Evolutionary conservation across 306 rosid genomes (phyloP).

Genomic region (Heteromeles arbutifolia): DNA sequence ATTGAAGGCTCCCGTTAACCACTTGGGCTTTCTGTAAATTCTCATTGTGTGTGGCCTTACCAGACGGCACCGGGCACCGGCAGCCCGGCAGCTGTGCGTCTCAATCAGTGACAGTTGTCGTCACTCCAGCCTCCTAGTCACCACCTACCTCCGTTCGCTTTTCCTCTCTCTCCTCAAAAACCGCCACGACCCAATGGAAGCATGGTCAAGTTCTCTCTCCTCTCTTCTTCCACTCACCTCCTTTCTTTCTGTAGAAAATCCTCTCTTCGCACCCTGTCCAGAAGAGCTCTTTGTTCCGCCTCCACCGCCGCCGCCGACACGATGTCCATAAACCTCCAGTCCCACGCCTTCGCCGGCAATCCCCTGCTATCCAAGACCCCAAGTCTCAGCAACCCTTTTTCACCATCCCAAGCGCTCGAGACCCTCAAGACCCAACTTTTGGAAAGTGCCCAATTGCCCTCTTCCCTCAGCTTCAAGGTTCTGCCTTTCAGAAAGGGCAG

Average conservation of each 20-base stretch:
- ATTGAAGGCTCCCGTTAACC: not conserved
- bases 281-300: slow-evolving; percentile 12
- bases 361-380: slow-evolving; percentile 51
- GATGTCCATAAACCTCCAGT: slow-evolving; percentile 47
- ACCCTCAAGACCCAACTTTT: slow-evolving; percentile 48
- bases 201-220: slow-evolving; percentile 19
- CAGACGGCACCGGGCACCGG: not conserved
- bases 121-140: not conserved
- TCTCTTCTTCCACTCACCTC: slow-evolving; percentile 20
- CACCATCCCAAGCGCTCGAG: slow-evolving; percentile 55
- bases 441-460: slow-evolving; percentile 21
- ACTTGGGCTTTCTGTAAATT: not conserved
- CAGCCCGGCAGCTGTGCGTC: not conserved
- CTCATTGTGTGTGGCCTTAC: not conserved
- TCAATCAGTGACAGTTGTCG: slow-evolving; percentile 26
- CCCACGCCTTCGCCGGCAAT: slow-evolving; percentile 65
- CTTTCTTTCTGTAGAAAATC: slow-evolving; percentile 12
- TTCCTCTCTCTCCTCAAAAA: not conserved
- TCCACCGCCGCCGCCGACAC: not conserved
- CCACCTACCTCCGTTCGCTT: not conserved
- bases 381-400: slow-evolving; percentile 32
- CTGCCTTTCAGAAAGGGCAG: slow-evolving; percentile 66
- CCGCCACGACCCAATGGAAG: slow-evolving; percentile 19
- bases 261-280: slow-evolving; percentile 1
- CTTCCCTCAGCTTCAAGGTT: slow-evolving; percentile 56